Evolutionary conservation across 495 filamentous ascomycete species (phyloP).

Genomic region (Glarea lozoyensis): DNA sequence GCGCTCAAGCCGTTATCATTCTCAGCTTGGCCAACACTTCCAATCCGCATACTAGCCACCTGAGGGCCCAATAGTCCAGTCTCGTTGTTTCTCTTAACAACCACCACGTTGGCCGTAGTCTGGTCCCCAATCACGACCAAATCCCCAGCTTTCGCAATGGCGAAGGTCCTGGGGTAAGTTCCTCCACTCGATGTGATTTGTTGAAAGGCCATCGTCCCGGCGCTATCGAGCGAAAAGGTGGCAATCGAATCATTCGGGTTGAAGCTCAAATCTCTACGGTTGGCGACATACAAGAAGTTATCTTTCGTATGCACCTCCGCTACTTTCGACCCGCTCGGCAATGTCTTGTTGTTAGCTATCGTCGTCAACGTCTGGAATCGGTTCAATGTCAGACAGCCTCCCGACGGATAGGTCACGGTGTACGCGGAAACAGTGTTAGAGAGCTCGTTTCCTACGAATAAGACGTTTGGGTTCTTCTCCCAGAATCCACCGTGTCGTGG

Average conservation of each 20-base stretch:
- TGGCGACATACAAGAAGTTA: slow-evolving; percentile 32
- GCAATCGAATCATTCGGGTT: slow-evolving; percentile 24
- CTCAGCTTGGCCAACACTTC: slow-evolving; percentile 2
- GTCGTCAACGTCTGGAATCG: slow-evolving; percentile 34
- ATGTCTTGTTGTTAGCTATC: slow-evolving; percentile 27
- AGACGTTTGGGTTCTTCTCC: slow-evolving; percentile 27
- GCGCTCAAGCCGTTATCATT: slow-evolving; percentile 14
- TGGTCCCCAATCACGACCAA: slow-evolving; percentile 54
- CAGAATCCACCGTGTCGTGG: slow-evolving; percentile 61
- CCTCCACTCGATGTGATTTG: slow-evolving; percentile 48
- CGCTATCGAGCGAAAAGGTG: slow-evolving; percentile 32
- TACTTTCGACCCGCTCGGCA: slow-evolving; percentile 35
- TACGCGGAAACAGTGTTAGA: slow-evolving; percentile 47
- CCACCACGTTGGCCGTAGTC: slow-evolving; percentile 44
- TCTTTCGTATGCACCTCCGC: slow-evolving; percentile 55
- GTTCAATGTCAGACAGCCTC: slow-evolving; percentile 36
- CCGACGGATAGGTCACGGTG: slow-evolving; percentile 40
- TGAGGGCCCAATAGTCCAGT: slow-evolving; percentile 40
- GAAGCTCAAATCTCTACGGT: slow-evolving; percentile 32
- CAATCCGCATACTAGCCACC: slow-evolving; percentile 13
- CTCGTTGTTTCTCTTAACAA: slow-evolving; percentile 46
- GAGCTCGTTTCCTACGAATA: slow-evolving; percentile 60
- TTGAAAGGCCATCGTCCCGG: slow-evolving; percentile 40
- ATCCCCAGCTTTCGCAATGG: slow-evolving; percentile 52
- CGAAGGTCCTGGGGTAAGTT: slow-evolving; percentile 52